Base-by-base conservation (phyloP, 2,329 filamentous ascomycete genomes). In the Fusarium acutatum region DNA sequence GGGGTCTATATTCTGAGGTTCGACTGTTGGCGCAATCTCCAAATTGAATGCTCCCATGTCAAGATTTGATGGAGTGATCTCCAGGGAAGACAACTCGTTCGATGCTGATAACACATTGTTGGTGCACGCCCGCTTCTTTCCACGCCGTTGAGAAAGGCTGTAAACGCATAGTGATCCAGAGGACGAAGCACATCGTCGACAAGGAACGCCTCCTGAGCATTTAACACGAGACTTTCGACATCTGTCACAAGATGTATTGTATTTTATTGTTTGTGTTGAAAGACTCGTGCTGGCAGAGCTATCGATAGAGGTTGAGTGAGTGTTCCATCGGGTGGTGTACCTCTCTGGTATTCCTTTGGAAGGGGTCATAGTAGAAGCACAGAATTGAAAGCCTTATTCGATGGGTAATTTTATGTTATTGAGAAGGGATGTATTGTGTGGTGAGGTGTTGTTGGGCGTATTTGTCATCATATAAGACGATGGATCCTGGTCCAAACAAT, bases 191-290 rank as follows among this genome's bases (percentile, higher is more conserved):
- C 66, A 69, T 44, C 66, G 37, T 3, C 35, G 43, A 35, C 66
- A 69, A 22, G 64, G 66, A 7, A 52, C 28, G 0, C 56, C 66
- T 6, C 66, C 66, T 15, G 64, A 37, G 7, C 66, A 69, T 41
- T 56, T 69, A 9, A 69, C 66, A 3, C 64, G 53, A 6, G 66
- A 69, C 10, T 46, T 67, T 15, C 66, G 49, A 17, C 66, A 69
- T 24, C 32, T n/a, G 15, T 68, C 66, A 32, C 66, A 69, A n/a
- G 66, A 69, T 5, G 37, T 62, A 4, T 69, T 69, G 18, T 62
- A 50, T 38, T 69, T 69, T 3, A 37, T 50, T 7, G 34, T 13
- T 20, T 43, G 17, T 17, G n/a, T 10, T 11, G 26, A 2, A 15
- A 3, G 13, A 15, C 12, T 37, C 30, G 8, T 52, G 37, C 3